Conservation (phyloP, 495 filamentous ascomycete genomes). For the Daldinia vernicosa region DNA sequence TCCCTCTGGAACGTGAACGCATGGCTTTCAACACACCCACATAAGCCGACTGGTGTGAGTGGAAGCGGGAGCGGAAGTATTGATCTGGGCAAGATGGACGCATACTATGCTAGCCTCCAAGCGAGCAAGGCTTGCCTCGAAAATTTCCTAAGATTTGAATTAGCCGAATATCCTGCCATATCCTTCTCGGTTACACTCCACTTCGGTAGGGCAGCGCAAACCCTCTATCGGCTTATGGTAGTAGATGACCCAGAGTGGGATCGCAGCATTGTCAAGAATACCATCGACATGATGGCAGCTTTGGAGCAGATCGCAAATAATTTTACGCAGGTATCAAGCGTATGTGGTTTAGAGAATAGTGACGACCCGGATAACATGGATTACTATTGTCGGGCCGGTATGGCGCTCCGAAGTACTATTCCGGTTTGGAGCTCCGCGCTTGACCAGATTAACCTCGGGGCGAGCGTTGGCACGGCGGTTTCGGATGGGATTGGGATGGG, state of each 20-base stretch:
- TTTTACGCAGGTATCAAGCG: constrained; percentile 25
- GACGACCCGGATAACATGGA: constrained; percentile 28
- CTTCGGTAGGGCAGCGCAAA: constrained; percentile 37
- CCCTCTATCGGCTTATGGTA: constrained; percentile 41
- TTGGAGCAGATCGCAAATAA: constrained; percentile 24
- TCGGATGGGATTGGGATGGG: background rate
- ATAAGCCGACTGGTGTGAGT: background rate
- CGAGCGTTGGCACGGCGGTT: background rate
- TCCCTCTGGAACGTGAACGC: constrained; percentile 36
- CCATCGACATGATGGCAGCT: constrained; percentile 29
- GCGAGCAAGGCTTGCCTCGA: constrained; percentile 36
- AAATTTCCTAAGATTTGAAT: constrained; percentile 39
- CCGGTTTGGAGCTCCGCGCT: constrained; percentile 33
- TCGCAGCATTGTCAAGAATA: constrained; percentile 16
- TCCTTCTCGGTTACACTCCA: constrained; percentile 40
- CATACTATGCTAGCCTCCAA: constrained; percentile 34
- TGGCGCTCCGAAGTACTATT: constrained; percentile 32
- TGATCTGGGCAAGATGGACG: constrained; percentile 39
- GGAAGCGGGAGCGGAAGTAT: constrained; percentile 3
- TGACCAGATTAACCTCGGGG: constrained; percentile 20
- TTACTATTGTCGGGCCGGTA: constrained; percentile 37
- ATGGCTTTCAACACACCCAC: constrained; percentile 25
- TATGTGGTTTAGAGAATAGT: constrained; percentile 34
- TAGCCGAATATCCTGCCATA: constrained; percentile 22
- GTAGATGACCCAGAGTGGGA: constrained; percentile 42